A percentile compares a stretch with the other conserved stretches of the same genome.
Conservation (phyloP, 2,329 filamentous ascomycete genomes). For the Hymenoscyphus albidus region DNA sequence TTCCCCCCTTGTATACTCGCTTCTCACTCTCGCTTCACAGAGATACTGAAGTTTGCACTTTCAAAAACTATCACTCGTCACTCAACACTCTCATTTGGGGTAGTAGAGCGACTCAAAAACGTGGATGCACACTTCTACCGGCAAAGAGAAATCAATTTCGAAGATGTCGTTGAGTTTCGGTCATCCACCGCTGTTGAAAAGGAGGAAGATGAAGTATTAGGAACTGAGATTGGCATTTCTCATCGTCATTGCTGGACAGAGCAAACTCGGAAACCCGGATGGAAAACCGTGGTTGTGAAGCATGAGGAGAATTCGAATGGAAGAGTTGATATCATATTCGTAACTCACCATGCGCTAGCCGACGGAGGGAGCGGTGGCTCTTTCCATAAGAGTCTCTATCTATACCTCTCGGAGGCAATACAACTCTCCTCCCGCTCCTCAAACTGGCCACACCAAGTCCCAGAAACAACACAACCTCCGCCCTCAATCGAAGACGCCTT, state of each 20-base stretch:
- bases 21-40: not conserved
- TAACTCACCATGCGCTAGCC: conserved; percentile 16
- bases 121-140: conserved; percentile 21
- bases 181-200: not conserved
- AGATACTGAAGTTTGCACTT: conserved; percentile 16
- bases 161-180: conserved; percentile 20
- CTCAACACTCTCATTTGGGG: conserved; percentile 21
- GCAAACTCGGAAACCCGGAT: conserved; percentile 20
- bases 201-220: conserved; percentile 16
- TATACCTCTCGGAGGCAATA: conserved; percentile 13
- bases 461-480: conserved; percentile 2
- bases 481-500: conserved; percentile 16
- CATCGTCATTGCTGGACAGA: conserved; percentile 22
- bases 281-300: conserved; percentile 23
- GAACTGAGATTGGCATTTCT: conserved; percentile 14
- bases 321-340: conserved; percentile 22
- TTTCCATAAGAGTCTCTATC: conserved; percentile 23
- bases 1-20: not conserved
- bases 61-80: conserved; percentile 18
- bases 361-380: conserved; percentile 22
- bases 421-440: not conserved
- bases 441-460: conserved; percentile 18
- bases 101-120: conserved; percentile 13
- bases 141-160: conserved; percentile 15
- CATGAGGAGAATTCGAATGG: conserved; percentile 8